Evolutionary conservation across 2,329 filamentous ascomycete genomes (phyloP), one percentile per base, ranked within the genome.

Genomic region (Teratosphaeria gauchensis): DNA sequence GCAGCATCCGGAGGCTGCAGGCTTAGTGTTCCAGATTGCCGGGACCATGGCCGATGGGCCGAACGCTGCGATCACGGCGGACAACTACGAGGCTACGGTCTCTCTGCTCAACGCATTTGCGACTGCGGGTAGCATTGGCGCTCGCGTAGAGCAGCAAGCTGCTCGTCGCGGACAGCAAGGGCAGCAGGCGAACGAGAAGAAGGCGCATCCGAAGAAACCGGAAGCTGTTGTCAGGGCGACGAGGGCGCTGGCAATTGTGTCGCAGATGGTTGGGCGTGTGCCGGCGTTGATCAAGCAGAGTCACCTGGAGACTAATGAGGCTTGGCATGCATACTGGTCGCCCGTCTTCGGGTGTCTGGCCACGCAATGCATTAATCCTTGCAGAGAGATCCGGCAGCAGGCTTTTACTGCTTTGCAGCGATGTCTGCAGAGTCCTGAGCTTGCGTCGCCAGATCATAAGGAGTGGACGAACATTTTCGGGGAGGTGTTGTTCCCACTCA

Each of bases 271-370:
- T 1, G 80, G 80, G 56, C 85, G 90, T 48, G 91, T 95, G 28
- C 90, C 92, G 1, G 82, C 86, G 56, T 82, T 97, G 38, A 96
- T 99, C 78, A 84, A 90, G 69, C 90, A 96, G 70, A 96, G 92
- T 24, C 92, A 96, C 68, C 84, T 97, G 1, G 94, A 96, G 61
- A 65, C 66, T 58, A 63, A 65, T 48, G 60, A 66, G 89, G 94
- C 94, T 14, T 99, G 94, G 94, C 91, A 90, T 55, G 90, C 94
- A 8, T 99, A 99, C 73, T 99, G 94, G 94, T 86, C 92, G 14
- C 94, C 92, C 1, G 91, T 99, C 30, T 94, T 99, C 74, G 85
- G 90, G 65, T 89, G 90, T 5, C 77, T 99, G 19, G 94, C 89
- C 2, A 85, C 84, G 4, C 94, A 99, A 75, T 96, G 92, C 74